Percentiles rank a stretch among this genome's conserved stretches.
These are phyloP conservation scores for Penicillium antarcticum DNA, from an alignment of 495 filamentous ascomycete species.

Conservation along the genomic window DNA sequence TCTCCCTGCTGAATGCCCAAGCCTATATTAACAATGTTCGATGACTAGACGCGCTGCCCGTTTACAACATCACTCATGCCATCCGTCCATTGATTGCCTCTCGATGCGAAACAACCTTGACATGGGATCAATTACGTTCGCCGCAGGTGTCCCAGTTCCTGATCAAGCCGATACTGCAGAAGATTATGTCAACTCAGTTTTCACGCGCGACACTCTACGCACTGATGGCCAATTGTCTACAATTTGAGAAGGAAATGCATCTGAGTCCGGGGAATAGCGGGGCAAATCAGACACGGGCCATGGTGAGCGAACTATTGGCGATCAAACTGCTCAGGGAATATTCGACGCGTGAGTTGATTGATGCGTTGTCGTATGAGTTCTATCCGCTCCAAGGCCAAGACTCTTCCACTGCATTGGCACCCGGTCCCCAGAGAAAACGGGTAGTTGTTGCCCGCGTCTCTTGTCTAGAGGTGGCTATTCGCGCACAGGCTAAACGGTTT, in stretches of 20 bases:
- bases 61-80: constrained; percentile 86
- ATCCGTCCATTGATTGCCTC: constrained; percentile 78
- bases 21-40: constrained; percentile 10
- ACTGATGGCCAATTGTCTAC: constrained; percentile 86
- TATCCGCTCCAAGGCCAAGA: constrained; percentile 80
- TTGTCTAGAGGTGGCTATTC: constrained; percentile 86
- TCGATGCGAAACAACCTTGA: constrained; percentile 83
- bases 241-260: constrained; percentile 85
- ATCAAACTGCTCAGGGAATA: constrained; percentile 89
- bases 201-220: constrained; percentile 84
- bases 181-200: constrained; percentile 75
- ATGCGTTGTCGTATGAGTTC: constrained; percentile 91
- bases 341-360: constrained; percentile 79
- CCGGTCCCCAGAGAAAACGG: constrained; percentile 29
- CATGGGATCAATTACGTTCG: constrained; percentile 94
- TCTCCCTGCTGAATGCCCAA: neutral
- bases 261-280: constrained; percentile 78
- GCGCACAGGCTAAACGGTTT: constrained; percentile 84
- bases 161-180: constrained; percentile 84
- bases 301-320: constrained; percentile 88
- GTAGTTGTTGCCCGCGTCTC: constrained; percentile 70
- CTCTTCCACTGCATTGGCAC: constrained; percentile 34
- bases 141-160: constrained; percentile 95
- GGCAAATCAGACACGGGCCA: constrained; percentile 73
- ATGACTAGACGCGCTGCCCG: constrained; percentile 65